Evolutionary conservation across 2,329 filamentous ascomycete genomes (phyloP).

Genomic region (Diaporthe humulicola): DNA sequence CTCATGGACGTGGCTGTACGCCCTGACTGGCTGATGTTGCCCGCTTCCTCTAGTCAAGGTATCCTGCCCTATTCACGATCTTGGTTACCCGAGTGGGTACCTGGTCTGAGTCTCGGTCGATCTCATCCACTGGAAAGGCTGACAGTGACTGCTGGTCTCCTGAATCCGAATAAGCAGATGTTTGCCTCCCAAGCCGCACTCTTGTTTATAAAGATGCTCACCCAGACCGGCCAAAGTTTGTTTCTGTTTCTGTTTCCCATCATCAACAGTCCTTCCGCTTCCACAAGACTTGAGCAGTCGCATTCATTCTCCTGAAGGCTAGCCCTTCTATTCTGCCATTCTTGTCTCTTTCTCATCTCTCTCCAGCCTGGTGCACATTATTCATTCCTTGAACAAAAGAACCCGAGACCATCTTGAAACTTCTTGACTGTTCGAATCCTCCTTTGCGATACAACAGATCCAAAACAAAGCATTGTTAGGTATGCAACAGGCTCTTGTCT

Average conservation of each 20-base stretch:
- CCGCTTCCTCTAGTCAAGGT: constrained; percentile 42
- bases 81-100: constrained; percentile 38
- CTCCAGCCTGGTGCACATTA: constrained; percentile 58
- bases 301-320: constrained; percentile 55
- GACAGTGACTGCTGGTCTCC: not conserved
- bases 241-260: not conserved
- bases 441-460: constrained; percentile 33
- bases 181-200: constrained; percentile 35
- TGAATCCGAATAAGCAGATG: constrained; percentile 3
- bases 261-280: constrained; percentile 45
- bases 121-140: constrained; percentile 30
- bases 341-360: constrained; percentile 46
- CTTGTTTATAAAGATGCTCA: constrained; percentile 42
- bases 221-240: constrained; percentile 17
- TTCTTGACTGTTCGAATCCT: constrained; percentile 38
- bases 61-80: constrained; percentile 46
- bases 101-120: constrained; percentile 40
- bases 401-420: constrained; percentile 45
- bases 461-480: constrained; percentile 34
- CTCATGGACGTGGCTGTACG: constrained; percentile 51
- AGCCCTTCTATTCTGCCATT: constrained; percentile 47
- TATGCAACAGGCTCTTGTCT: constrained; percentile 5
- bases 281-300: constrained; percentile 49
- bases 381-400: constrained; percentile 49
- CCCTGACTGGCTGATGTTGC: constrained; percentile 51